Evolutionary conservation across 306 rosid species (phyloP).

Genomic region (Acacia confusa): DNA sequence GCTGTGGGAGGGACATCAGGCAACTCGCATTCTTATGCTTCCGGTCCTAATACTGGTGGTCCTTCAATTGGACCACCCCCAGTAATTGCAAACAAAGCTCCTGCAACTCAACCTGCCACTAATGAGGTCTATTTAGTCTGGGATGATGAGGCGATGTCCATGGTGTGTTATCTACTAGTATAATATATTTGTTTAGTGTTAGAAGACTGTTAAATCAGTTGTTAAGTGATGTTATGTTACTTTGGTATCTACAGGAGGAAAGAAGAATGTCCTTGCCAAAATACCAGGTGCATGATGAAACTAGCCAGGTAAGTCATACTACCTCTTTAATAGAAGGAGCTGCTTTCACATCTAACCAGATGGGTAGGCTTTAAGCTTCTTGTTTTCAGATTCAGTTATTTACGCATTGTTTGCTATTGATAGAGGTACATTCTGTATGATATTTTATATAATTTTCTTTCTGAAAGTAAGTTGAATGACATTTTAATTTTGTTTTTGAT

Average conservation of each 20-base stretch:
- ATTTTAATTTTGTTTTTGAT: background rate
- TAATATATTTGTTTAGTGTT: background rate
- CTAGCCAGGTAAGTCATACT: constrained; percentile 99
- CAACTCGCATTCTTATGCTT: constrained; percentile 91
- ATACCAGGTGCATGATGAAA: constrained; percentile 99
- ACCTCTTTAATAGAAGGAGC: constrained; percentile 64
- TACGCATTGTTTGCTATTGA: constrained; percentile 52
- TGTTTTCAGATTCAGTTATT: constrained; percentile 54
- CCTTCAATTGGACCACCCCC: constrained; percentile 99
- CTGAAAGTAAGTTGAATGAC: constrained; percentile 31
- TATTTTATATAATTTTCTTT: constrained; percentile 29
- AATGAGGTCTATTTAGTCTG: constrained; percentile 97
- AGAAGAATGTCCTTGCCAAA: constrained; percentile 87
- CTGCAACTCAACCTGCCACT: constrained; percentile 76
- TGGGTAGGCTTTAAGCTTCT: constrained; percentile 73
- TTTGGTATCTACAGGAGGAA: constrained; percentile 78
- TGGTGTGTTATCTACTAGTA: constrained; percentile 59
- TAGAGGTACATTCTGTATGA: constrained; percentile 52
- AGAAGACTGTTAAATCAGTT: background rate
- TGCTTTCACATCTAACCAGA: constrained; percentile 74
- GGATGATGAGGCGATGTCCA: constrained; percentile 99
- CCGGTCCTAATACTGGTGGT: constrained; percentile 98
- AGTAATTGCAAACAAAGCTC: constrained; percentile 89
- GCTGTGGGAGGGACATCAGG: constrained; percentile 52
- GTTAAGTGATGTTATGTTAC: constrained; percentile 25